Evolutionary conservation across 805 yeast species (phyloP), one percentile per base, ranked within the genome.

Genomic region (Cyberlindnera mississippiensis): DNA sequence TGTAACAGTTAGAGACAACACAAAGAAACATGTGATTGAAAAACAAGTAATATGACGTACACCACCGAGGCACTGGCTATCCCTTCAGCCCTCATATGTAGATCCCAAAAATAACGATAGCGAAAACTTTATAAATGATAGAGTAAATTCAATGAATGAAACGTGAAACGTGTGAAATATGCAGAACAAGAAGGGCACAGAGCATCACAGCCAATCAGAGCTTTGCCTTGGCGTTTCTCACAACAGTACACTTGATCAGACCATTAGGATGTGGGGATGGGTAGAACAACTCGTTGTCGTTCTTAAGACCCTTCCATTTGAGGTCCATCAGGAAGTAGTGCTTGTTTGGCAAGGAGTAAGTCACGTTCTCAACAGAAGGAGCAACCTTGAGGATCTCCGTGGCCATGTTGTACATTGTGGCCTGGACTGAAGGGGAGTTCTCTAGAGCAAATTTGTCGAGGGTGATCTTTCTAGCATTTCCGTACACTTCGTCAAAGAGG

Each of bases 221-320:
- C 64, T 76, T 86, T 43, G 82, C 66, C 60, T 78, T 75, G 19
- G 72, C 49, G 33, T 65, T 63, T 67, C 96, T 82, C 41, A 81
- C 84, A 51, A 90, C 96, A 14, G 90, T 85, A 63, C 88, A 82
- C 63, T 82, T 84, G 64, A 90, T 90, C 64, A 85, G 76, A 37
- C 97, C 97, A 61, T 86, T 89, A 57, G 97, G 97, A 68, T 90
- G 91, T 44, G 95, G 80, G 29, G 87, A 72, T 53, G 97, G 97
- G 62, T 89, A 88, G 66, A 82, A 89, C 52, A 90, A 74, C 56
- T 85, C 95, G 45, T 84, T 80, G 56, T 89, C 86, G 62, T 84
- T 82, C 53, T 75, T 71, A 56, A 85, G 72, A 29, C 93, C 95
- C 65, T 87, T 82, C 95, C 95, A 89, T 47, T 75, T 67, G 53